Evolutionary conservation across 2,329 filamentous ascomycete genomes (phyloP).

Genomic region (Gremmenia infestans): DNA sequence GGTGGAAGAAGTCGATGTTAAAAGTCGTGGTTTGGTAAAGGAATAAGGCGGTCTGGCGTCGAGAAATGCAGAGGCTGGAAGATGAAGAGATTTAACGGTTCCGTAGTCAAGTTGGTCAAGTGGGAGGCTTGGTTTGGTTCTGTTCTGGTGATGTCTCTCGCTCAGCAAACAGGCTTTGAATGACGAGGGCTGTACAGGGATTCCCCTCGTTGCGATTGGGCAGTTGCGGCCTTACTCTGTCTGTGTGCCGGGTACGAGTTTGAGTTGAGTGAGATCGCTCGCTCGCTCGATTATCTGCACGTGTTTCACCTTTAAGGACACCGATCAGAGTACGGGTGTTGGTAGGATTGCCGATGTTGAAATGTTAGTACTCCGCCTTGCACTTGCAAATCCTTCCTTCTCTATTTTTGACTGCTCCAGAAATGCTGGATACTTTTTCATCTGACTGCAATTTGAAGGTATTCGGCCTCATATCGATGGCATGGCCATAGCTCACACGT

Average conservation of each 20-base stretch:
- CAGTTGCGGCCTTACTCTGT: not conserved
- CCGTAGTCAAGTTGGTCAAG: not conserved
- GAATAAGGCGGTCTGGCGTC: too few relatives aligned
- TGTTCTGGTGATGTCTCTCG: slow-evolving; percentile 1
- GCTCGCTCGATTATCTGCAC: not conserved
- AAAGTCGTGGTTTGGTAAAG: not conserved
- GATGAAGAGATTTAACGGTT: slow-evolving; percentile 17
- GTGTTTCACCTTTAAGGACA: not conserved
- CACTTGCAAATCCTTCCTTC: not conserved
- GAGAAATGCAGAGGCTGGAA: slow-evolving; percentile 12
- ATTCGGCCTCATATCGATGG: not conserved
- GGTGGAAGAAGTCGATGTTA: not conserved
- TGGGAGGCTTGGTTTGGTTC: not conserved
- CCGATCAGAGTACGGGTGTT: too few relatives aligned
- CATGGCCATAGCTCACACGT: not conserved
- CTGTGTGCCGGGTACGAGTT: not conserved
- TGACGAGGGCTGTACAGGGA: slow-evolving; percentile 7
- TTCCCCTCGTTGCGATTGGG: slow-evolving; percentile 9
- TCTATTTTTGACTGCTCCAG: not conserved
- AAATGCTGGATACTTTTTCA: not conserved
- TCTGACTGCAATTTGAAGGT: not conserved
- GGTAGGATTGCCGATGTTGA: too few relatives aligned
- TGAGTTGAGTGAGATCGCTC: not conserved
- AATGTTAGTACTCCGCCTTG: not conserved
- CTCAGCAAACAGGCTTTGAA: slow-evolving; percentile 11